These are phyloP conservation scores for Kodamaea alishanica DNA, from an alignment of 1,139 yeast species.

Conservation along the genomic window DNA sequence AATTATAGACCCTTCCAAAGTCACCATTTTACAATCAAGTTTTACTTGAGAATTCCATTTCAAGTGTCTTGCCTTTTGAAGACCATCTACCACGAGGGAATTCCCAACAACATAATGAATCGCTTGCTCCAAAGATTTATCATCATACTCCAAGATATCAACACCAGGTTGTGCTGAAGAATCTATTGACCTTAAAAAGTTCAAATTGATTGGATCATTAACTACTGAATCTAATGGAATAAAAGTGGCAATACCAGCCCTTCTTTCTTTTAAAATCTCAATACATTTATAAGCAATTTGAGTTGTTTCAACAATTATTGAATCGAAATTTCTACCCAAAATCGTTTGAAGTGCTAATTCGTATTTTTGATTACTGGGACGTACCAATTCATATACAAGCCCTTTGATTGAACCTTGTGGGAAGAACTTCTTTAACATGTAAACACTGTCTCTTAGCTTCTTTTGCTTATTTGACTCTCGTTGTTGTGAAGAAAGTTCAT, in stretches of 20 bases:
- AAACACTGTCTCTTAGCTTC: slow-evolving; percentile 66
- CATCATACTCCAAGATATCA: slow-evolving; percentile 72
- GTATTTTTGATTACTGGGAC: slow-evolving; percentile 73
- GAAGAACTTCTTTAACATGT: slow-evolving; percentile 61
- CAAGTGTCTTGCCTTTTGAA: slow-evolving; percentile 64
- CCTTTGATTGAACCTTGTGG: slow-evolving; percentile 76
- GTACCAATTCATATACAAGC: slow-evolving; percentile 71
- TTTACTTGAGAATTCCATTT: slow-evolving; percentile 56
- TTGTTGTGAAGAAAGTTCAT: slow-evolving; percentile 70
- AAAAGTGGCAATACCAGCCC: slow-evolving; percentile 81
- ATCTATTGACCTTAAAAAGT: slow-evolving; percentile 55
- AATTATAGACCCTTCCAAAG: slow-evolving; percentile 80
- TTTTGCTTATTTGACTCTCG: slow-evolving; percentile 72
- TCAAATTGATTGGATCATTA: slow-evolving; percentile 52
- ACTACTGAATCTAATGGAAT: slow-evolving; percentile 79
- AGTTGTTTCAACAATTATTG: slow-evolving; percentile 77
- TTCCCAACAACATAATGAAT: slow-evolving; percentile 78
- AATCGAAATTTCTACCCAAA: slow-evolving; percentile 75
- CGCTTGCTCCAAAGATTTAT: slow-evolving; percentile 65
- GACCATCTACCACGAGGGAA: slow-evolving; percentile 72
- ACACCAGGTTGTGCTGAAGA: slow-evolving; percentile 58
- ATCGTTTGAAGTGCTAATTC: slow-evolving; percentile 76
- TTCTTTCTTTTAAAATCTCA: slow-evolving; percentile 75
- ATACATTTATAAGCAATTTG: slow-evolving; percentile 81
- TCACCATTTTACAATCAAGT: slow-evolving; percentile 66